These are phyloP conservation scores for Yarrowia porcina DNA, from an alignment of 805 yeast genomes.

Conservation along the genomic window DNA sequence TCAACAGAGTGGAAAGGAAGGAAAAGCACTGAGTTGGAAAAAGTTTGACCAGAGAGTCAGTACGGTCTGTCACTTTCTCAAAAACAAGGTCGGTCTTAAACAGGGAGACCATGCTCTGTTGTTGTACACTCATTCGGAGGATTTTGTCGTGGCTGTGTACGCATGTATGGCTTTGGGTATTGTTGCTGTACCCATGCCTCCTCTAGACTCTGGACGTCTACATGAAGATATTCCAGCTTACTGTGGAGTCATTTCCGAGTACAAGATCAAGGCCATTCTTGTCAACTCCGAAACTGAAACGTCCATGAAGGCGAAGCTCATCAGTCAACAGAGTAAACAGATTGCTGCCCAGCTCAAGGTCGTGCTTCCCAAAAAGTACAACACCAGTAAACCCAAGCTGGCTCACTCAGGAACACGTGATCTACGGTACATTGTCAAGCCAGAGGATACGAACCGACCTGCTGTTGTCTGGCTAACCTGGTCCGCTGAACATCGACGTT, in stretches of 20 bases:
- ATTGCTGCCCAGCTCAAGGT: conserved; percentile 36
- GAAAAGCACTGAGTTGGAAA: conserved; percentile 68
- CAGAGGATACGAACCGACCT: conserved; percentile 42
- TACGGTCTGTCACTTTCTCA: conserved; percentile 67
- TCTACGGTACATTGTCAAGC: neutral
- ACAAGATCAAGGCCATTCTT: conserved; percentile 65
- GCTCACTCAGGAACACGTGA: conserved; percentile 33
- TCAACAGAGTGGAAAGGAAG: conserved; percentile 45
- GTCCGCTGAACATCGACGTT: conserved; percentile 67
- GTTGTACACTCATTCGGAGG: conserved; percentile 85
- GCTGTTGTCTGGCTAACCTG: conserved; percentile 67
- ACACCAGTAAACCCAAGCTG: conserved; percentile 57
- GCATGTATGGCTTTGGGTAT: conserved; percentile 85
- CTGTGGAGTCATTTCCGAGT: conserved; percentile 63
- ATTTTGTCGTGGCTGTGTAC: conserved; percentile 72
- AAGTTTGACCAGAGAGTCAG: conserved; percentile 74
- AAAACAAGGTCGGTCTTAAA: conserved; percentile 59
- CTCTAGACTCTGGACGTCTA: conserved; percentile 61
- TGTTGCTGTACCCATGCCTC: conserved; percentile 71
- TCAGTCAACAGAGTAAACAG: conserved; percentile 57
- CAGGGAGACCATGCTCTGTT: conserved; percentile 74
- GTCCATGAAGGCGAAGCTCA: conserved; percentile 63
- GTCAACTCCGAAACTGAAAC: conserved; percentile 75
- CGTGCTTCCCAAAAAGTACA: conserved; percentile 53
- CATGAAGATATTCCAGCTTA: conserved; percentile 73